These are phyloP conservation scores for Mallotus japonicus DNA, from an alignment of 441 rosid species.

Conservation along the genomic window DNA sequence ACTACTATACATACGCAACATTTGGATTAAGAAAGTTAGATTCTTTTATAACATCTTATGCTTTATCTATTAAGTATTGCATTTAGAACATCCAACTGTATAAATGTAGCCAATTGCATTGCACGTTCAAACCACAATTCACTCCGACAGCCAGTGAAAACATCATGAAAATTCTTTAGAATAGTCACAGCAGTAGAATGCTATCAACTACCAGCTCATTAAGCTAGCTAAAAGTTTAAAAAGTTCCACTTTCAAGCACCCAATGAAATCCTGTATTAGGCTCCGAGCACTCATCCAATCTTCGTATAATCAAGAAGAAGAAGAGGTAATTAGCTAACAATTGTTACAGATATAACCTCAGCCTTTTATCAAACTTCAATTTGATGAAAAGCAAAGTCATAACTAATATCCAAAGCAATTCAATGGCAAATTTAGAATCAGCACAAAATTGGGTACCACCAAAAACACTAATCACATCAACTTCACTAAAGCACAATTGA, in stretches of 20 bases:
- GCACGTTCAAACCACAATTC: background rate
- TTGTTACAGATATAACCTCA: background rate
- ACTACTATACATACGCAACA: background rate
- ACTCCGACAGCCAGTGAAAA: background rate
- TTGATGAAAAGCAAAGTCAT: background rate
- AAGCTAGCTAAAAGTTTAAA: too few species aligned
- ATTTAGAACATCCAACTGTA: background rate
- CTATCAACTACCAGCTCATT: too few species aligned
- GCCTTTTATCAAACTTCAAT: background rate
- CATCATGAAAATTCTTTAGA: background rate
- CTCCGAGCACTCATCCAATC: too few species aligned
- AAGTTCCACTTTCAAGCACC: too few species aligned
- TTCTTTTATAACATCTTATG: background rate
- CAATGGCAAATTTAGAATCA: too few species aligned
- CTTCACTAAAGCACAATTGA: background rate
- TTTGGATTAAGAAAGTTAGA: background rate
- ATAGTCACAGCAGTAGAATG: background rate
- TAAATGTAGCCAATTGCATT: background rate
- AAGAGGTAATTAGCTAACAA: background rate
- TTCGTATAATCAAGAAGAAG: background rate
- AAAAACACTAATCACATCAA: background rate
- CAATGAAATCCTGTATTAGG: too few species aligned
- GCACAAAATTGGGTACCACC: background rate
- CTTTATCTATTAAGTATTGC: background rate
- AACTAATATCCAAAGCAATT: too few species aligned